Percentiles rank a stretch among this genome's conserved stretches.
Conservation (phyloP, 768 basidiomycete species). For the Pholiota molesta region DNA sequence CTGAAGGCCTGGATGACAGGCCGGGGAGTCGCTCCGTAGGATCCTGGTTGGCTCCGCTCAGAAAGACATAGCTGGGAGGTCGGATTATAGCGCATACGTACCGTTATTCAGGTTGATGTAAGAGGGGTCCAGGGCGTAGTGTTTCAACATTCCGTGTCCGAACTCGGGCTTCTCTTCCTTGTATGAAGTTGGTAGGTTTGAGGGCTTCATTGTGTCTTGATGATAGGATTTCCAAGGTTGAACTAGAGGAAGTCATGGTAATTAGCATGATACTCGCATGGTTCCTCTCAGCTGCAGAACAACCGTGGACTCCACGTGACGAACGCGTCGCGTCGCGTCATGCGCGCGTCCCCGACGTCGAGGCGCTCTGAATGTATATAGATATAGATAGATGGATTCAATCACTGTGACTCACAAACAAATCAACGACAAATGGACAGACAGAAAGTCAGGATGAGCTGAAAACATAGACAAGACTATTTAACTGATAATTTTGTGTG, state of each 20-base stretch:
- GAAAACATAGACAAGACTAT: too few species aligned
- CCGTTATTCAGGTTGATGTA: conserved; percentile 73
- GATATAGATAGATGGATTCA: too few species aligned
- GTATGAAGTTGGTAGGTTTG: conserved; percentile 1
- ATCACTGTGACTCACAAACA: too few species aligned
- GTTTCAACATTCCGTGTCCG: conserved; percentile 56
- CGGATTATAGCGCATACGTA: conserved; percentile 23
- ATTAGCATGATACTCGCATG: too few species aligned
- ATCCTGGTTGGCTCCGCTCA: conserved; percentile 38
- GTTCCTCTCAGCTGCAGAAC: background rate
- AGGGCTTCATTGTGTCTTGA: conserved; percentile 12
- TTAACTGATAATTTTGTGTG: background rate
- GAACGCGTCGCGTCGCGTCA: too few species aligned
- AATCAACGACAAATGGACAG: too few species aligned
- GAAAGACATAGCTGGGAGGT: background rate
- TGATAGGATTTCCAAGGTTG: background rate
- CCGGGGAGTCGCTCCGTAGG: conserved; percentile 58
- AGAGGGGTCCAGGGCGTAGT: conserved; percentile 57
- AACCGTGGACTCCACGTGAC: background rate
- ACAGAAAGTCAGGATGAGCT: too few species aligned
- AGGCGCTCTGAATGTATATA: too few species aligned
- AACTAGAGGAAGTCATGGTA: background rate
- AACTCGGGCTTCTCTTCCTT: conserved; percentile 36
- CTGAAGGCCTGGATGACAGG: conserved; percentile 51
- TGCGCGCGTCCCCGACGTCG: too few species aligned